Conservation (phyloP, 495 filamentous ascomycete genomes). For the Neurospora hispaniola region DNA sequence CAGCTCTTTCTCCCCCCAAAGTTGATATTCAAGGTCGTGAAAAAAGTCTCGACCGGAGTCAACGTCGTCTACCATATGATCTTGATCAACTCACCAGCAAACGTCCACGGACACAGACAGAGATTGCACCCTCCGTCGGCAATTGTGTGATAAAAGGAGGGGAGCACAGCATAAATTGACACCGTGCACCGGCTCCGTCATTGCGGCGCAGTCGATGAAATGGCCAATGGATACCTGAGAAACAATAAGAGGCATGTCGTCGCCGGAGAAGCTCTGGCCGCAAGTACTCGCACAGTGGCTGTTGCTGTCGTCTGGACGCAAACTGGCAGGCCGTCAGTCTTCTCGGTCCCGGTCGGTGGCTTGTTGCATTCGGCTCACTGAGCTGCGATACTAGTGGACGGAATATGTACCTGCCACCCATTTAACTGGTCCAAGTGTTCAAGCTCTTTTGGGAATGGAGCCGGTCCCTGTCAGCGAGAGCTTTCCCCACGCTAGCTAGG, state of each 20-base stretch:
- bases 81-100: not conserved
- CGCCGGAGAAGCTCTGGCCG: conserved; percentile 1
- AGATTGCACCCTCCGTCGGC: not conserved
- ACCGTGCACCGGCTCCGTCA: not conserved
- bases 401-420: conserved; percentile 14
- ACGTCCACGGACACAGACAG: not conserved
- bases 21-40: not conserved
- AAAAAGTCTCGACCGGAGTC: not conserved
- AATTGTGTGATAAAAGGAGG: not conserved
- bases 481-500: not conserved
- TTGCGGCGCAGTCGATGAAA: not conserved
- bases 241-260: not conserved
- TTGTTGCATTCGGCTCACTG: conserved; percentile 4
- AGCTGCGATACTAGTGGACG: not conserved
- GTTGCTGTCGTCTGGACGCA: conserved; percentile 8
- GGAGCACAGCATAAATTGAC: not conserved
- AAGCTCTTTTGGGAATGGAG: not conserved
- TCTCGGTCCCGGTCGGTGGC: conserved; percentile 6
- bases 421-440: conserved; percentile 14
- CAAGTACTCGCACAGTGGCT: conserved; percentile 19
- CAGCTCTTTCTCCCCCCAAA: not conserved
- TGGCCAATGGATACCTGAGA: not conserved
- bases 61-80: not conserved
- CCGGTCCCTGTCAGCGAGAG: not conserved
- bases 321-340: conserved; percentile 3